A percentile compares a stretch with the other conserved stretches of the same genome.
These are phyloP conservation scores for Xerocomellus amylosporus DNA, from an alignment of 768 basidiomycete species.

Conservation along the genomic window DNA sequence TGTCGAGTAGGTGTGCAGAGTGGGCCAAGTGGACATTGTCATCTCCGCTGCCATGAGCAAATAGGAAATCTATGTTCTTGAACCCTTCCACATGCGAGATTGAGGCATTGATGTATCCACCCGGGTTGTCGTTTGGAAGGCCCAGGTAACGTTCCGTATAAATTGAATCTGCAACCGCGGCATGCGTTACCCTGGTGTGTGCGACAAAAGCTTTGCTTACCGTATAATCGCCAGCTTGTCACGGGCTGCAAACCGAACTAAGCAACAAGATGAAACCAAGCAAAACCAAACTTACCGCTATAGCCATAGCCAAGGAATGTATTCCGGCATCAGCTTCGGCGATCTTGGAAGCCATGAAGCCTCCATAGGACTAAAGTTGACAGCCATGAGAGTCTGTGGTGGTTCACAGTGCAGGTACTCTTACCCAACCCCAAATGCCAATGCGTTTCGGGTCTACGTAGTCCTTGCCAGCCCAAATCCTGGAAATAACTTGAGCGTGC, in stretches of 20 bases:
- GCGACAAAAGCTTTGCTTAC: slow-evolving; percentile 36
- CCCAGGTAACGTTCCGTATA: slow-evolving; percentile 99
- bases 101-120: slow-evolving; percentile 87
- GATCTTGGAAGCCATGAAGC: slow-evolving; percentile 93
- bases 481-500: slow-evolving; percentile 24
- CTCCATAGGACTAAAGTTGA: slow-evolving; percentile 77
- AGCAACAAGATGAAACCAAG: slow-evolving; percentile 2
- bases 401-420: slow-evolving; percentile 25
- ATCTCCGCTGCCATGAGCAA: slow-evolving; percentile 93
- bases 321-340: slow-evolving; percentile 87
- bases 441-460: slow-evolving; percentile 89
- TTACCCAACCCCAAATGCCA: slow-evolving; percentile 97
- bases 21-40: slow-evolving; percentile 97
- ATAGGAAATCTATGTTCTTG: slow-evolving; percentile 70
- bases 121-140: slow-evolving; percentile 70
- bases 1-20: slow-evolving; percentile 87
- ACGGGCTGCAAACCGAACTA: slow-evolving; percentile 57
- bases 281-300: slow-evolving; percentile 60
- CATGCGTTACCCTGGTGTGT: neutral
- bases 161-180: slow-evolving; percentile 66
- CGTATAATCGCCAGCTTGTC: slow-evolving; percentile 81
- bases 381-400: neutral
- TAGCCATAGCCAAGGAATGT: slow-evolving; percentile 87
- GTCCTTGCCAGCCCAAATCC: slow-evolving; percentile 78
- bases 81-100: slow-evolving; percentile 89